Evolutionary conservation across 2,329 filamentous ascomycete species (phyloP), one percentile per base, ranked within the genome.

Genomic region (Alternaria arbusti): DNA sequence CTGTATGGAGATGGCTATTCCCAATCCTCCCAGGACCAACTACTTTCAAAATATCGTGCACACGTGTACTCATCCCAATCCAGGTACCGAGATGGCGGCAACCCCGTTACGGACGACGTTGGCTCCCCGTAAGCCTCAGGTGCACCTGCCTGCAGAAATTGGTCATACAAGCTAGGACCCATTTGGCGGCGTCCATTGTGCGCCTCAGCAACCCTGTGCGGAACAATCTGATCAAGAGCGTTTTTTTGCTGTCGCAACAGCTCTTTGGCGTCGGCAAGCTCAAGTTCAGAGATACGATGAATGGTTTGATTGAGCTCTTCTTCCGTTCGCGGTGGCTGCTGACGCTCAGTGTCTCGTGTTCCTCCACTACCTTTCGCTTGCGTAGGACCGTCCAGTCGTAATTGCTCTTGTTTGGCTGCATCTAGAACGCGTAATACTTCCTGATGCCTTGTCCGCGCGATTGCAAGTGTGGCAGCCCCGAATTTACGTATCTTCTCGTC

Each of bases 321-420:
- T 0, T 40, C 36, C n/a, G 0, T 1, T 40, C 36, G 36, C 36
- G 0, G 3, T 3, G 36, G 15, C 36, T 40, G 0, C 3, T 17
- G n/a, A 5, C n/a, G 36, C n/a, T 40, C n/a, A 2, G 36, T 40
- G 0, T 40, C 36, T 1, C 36, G 36, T 1, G 36, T 17, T 40
- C 1, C 1, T 40, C 36, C n/a, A 2, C 36, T 40, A 40, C 9
- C 3, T 17, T 17, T 40, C 3, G 36, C 36, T 17, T 40, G 36
- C 8, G 0, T 40, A 11, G 36, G 36, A 5, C 36, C 36, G 8
- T 40, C 36, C 5, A 17, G 9, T 40, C 2, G 36, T 0, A 5
- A 0, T 17, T 17, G 2, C 36, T 40, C 36, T 17, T 17, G 36
- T 3, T 40, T 40, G 36, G 36, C 36, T 40, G 4, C 36, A 17